phyloP scores from a whole-genome alignment of 179 eudicot species.

The Patellifolia procumbens region DNA sequence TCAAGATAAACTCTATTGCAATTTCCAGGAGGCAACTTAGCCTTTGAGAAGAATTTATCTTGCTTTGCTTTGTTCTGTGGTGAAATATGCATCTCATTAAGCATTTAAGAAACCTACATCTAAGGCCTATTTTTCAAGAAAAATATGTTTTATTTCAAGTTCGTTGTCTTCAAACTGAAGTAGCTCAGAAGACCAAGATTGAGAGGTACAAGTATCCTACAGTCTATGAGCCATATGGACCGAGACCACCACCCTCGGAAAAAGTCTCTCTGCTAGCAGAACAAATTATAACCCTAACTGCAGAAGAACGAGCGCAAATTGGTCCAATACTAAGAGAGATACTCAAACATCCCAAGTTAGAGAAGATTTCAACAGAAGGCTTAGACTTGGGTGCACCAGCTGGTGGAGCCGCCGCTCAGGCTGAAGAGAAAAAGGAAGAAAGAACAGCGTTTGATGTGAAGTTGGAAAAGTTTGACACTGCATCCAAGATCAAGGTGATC shows the following conservation, averaged over 20 bases:
- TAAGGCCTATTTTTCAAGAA: constrained; percentile 30
- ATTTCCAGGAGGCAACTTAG: constrained; percentile 2
- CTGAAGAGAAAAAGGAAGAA: constrained; percentile 73
- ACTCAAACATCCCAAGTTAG: constrained; percentile 73
- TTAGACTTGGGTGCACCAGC: constrained; percentile 59
- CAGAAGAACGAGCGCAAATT: constrained; percentile 76
- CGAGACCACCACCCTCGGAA: constrained; percentile 85
- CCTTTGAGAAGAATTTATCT: background rate
- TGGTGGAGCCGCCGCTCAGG: constrained; percentile 47
- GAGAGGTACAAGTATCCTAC: constrained; percentile 70
- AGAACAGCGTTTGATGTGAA: constrained; percentile 85
- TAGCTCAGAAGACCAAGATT: constrained; percentile 58
- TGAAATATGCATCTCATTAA: constrained; percentile 48
- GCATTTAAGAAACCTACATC: constrained; percentile 37
- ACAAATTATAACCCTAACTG: constrained; percentile 60
- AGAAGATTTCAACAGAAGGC: constrained; percentile 65
- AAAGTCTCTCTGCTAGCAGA: constrained; percentile 80
- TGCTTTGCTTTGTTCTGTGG: background rate
- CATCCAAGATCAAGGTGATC: constrained; percentile 89
- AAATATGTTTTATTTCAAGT: constrained; percentile 41
- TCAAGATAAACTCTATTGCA: constrained; percentile 6
- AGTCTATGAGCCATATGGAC: constrained; percentile 80
- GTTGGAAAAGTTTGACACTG: constrained; percentile 87
- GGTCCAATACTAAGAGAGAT: constrained; percentile 61
- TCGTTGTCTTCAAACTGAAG: constrained; percentile 65